Percentiles rank a stretch among this genome's conserved stretches.
These are phyloP conservation scores for Pseudohalonectria lignicola DNA, from an alignment of 2,329 filamentous ascomycete genomes.

Conservation along the genomic window DNA sequence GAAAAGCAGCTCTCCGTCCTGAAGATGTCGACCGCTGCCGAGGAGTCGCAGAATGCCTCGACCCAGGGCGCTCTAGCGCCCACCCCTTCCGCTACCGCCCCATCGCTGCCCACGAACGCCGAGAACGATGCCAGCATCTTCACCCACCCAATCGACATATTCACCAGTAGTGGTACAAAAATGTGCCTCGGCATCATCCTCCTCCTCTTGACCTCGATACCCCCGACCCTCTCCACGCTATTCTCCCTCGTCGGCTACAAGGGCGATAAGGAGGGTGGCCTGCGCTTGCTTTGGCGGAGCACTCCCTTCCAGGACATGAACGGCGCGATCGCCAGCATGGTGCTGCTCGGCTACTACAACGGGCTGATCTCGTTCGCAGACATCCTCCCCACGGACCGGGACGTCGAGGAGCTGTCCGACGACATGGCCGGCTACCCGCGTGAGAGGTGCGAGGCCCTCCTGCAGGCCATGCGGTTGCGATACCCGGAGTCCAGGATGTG, in stretches of 20 bases:
- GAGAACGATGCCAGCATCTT: slow-evolving; percentile 54
- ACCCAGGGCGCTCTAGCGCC: background rate
- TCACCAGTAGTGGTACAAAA: slow-evolving; percentile 79
- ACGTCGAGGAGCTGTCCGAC: slow-evolving; percentile 31
- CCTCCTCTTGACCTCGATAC: slow-evolving; percentile 83
- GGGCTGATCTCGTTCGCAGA: slow-evolving; percentile 78
- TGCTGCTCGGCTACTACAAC: slow-evolving; percentile 80
- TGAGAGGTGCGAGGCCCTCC: slow-evolving; percentile 53
- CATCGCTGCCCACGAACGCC: no score
- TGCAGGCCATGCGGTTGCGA: slow-evolving; percentile 61
- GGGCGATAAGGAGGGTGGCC: slow-evolving; percentile 73
- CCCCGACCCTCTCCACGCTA: slow-evolving; percentile 78
- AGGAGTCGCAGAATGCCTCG: background rate
- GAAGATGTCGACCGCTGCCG: background rate
- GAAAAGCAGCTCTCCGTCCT: slow-evolving; percentile 6
- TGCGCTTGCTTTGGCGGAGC: slow-evolving; percentile 83
- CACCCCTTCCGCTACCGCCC: slow-evolving; percentile 4
- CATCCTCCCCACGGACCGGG: slow-evolving; percentile 58
- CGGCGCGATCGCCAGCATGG: slow-evolving; percentile 76
- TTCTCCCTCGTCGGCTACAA: slow-evolving; percentile 84
- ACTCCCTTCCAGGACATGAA: slow-evolving; percentile 81
- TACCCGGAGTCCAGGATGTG: slow-evolving; percentile 80
- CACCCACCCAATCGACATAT: slow-evolving; percentile 68
- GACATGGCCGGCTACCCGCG: slow-evolving; percentile 63
- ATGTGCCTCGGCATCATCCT: slow-evolving; percentile 84